Conservation (phyloP, 768 basidiomycete genomes). For the Baorangia bicolor region DNA sequence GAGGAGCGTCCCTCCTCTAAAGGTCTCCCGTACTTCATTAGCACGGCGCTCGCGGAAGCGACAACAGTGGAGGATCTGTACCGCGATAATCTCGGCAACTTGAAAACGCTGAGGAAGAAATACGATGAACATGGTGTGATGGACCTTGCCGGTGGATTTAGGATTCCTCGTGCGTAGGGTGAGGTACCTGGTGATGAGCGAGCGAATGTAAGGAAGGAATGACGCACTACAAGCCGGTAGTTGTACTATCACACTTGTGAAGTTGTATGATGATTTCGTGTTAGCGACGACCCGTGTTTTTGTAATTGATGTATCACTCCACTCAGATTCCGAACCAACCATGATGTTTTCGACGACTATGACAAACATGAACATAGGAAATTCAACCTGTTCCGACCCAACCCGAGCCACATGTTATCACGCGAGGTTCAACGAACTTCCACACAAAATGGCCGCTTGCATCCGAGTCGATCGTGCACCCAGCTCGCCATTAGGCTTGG, state of each 20-base stretch:
- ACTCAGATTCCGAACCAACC: too few species aligned
- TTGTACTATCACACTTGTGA: background rate
- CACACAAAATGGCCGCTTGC: too few species aligned
- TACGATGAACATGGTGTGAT: background rate
- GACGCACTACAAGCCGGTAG: background rate
- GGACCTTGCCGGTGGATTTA: slow-evolving; percentile 7
- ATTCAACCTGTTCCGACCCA: too few species aligned
- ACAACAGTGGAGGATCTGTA: slow-evolving; percentile 12
- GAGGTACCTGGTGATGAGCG: background rate
- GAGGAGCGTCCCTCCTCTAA: background rate
- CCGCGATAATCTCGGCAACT: background rate
- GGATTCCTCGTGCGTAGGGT: slow-evolving; percentile 1
- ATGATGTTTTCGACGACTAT: too few species aligned
- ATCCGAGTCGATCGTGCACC: too few species aligned
- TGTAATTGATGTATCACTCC: too few species aligned
- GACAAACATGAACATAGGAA: too few species aligned
- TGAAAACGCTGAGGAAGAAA: background rate
- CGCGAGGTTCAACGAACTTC: too few species aligned
- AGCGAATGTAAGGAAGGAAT: background rate
- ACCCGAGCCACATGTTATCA: too few species aligned
- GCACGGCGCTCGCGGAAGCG: slow-evolving; percentile 4
- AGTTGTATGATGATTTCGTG: background rate
- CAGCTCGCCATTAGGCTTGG: too few species aligned
- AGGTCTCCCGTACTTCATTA: slow-evolving; percentile 9
- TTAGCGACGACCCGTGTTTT: too few species aligned